These are phyloP conservation scores for Dryadomyces sulphureus DNA, from an alignment of 2,329 filamentous ascomycete genomes.

Conservation along the genomic window DNA sequence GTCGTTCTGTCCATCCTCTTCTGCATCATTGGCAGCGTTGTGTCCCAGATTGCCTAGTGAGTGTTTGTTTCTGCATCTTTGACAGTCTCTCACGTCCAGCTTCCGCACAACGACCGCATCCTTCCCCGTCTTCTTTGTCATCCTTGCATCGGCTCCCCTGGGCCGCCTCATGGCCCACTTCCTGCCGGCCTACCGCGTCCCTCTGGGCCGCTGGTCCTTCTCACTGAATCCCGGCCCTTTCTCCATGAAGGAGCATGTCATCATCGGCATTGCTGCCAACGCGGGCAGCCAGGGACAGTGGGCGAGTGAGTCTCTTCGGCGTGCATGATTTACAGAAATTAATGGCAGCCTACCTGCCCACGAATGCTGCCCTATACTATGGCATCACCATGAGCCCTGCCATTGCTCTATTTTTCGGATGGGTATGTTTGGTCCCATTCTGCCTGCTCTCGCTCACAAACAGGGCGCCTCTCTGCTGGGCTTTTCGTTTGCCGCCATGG, in stretches of 20 bases:
- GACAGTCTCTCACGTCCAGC: neutral
- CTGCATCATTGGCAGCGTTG: slow-evolving; percentile 9
- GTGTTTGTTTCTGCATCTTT: neutral
- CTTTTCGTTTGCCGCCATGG: slow-evolving; percentile 11
- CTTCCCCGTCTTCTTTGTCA: slow-evolving; percentile 12
- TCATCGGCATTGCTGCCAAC: slow-evolving; percentile 13
- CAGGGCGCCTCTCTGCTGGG: slow-evolving; percentile 10
- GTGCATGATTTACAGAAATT: neutral
- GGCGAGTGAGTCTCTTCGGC: slow-evolving; percentile 9
- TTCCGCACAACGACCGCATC: slow-evolving; percentile 9
- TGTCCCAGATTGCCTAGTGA: slow-evolving; percentile 9
- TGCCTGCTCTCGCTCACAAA: neutral
- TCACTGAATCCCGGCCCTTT: slow-evolving; percentile 12
- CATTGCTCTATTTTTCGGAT: slow-evolving; percentile 11
- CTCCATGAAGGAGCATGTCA: slow-evolving; percentile 11
- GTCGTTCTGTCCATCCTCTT: slow-evolving; percentile 9
- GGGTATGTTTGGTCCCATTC: neutral
- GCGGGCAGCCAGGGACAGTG: slow-evolving; percentile 11
- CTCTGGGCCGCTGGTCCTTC: slow-evolving; percentile 8
- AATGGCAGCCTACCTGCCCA: slow-evolving; percentile 21
- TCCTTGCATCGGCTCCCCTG: slow-evolving; percentile 11
- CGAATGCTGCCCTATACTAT: slow-evolving; percentile 11
- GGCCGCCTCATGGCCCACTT: slow-evolving; percentile 9
- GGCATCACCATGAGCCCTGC: slow-evolving; percentile 10
- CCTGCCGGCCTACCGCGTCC: slow-evolving; percentile 10